phyloP scores from a whole-genome alignment of 2,329 filamentous ascomycete species.

The Aspergillus sp. region DNA sequence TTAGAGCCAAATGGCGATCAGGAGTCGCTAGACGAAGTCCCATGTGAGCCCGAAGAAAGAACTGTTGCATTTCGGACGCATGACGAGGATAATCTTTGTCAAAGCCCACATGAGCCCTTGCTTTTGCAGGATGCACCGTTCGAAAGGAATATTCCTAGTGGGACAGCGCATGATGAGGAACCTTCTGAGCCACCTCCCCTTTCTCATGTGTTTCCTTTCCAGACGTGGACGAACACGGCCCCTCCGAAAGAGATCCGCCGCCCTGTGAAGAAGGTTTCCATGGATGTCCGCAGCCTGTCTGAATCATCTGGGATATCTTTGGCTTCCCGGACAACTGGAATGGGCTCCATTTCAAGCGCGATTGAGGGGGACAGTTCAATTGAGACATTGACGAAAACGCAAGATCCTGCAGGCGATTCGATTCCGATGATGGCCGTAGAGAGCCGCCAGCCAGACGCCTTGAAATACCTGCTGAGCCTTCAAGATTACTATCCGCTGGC shows the following conservation, averaged over 20 bases:
- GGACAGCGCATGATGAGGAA: constrained; percentile 17
- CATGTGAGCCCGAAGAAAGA: constrained; percentile 44
- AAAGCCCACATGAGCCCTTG: constrained; percentile 24
- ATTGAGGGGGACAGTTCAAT: constrained; percentile 86
- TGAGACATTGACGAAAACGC: constrained; percentile 60
- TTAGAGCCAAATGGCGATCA: constrained; percentile 69
- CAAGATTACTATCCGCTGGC: constrained; percentile 72
- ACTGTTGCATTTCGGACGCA: constrained; percentile 39
- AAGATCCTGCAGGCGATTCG: constrained; percentile 73
- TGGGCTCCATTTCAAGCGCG: constrained; percentile 71
- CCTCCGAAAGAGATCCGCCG: constrained; percentile 49
- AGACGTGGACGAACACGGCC: constrained; percentile 58
- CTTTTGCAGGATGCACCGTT: constrained; percentile 26
- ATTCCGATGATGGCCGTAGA: constrained; percentile 85
- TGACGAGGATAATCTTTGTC: constrained; percentile 31
- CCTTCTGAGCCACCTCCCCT: constrained; percentile 49
- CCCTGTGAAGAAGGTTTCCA: constrained; percentile 75
- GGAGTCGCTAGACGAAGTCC: constrained; percentile 32
- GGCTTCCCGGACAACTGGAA: constrained; percentile 74
- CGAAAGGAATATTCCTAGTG: constrained; percentile 24
- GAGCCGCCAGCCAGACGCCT: constrained; percentile 67
- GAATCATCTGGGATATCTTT: constrained; percentile 83
- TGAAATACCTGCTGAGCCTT: constrained; percentile 78
- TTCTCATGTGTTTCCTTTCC: constrained; percentile 89
- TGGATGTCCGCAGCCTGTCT: constrained; percentile 87